Base-by-base conservation (phyloP, 225 moss, liverwort and hornwort species). In the Thuidium tamariscinum region DNA sequence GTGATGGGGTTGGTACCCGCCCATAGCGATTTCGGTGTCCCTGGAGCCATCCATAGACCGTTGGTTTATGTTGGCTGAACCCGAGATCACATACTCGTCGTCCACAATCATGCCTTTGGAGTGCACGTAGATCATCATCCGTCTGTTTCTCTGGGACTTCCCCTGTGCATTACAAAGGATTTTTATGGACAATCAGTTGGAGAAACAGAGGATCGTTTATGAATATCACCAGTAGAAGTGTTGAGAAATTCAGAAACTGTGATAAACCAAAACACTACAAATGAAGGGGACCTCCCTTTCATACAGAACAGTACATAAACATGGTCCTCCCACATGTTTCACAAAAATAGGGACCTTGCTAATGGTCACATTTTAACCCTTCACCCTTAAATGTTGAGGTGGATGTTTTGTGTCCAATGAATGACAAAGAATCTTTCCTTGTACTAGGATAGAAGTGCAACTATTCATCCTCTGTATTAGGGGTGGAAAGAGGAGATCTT, bases 11-110 rank as follows among this genome's bases (percentile, higher is more conserved):
- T 98, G 97, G 83, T 91, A 98, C 1, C 92, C 97, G 67, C 97
- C 97, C 93, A 96, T 94, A 21, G 97, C 96, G 69, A 98, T 96
- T 84, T 98, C 97, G 10, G 96, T 98, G 83, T 98, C 97, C 56
- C 97, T 91, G 11, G 96, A 96, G 83, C 97, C 97, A 88, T 96
- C 97, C 96, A 98, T 94, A 3, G 97, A 98, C 27, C 97, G 92
- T 52, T 98, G 97, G 86, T 98, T 98, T 56, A 98, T 98, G 87
- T 98, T 98, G 86, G 97, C 97, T 26, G 97, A 98, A 59, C 97
- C 97, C 23, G 94, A 81, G 62, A 98, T 94, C 4, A 98, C 95
- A 30, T 91, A 95, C 46, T 98, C 97, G 81, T 98, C 97, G 87
- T 98, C 97, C 85, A 98, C 95, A 72, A 98, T 95, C 94, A 98